A percentile compares a stretch with the other conserved stretches of the same genome.
Conservation (phyloP, 179 eudicot genomes). For the Spergularia azorica region DNA sequence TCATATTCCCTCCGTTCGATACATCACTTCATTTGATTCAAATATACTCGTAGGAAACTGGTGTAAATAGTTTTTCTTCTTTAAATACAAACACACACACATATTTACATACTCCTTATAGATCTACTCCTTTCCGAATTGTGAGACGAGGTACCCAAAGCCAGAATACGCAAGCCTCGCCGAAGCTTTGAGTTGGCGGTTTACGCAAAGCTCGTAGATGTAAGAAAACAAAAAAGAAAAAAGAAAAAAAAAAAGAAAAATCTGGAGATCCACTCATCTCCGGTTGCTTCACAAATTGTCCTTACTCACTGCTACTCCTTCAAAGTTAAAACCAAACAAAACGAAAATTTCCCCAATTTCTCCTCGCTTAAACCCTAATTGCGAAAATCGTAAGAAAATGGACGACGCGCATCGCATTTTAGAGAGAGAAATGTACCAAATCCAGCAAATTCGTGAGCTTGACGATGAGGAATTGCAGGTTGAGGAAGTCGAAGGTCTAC, state of each 20-base stretch:
- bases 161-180: no score
- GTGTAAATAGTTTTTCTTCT: no score
- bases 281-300: neutral
- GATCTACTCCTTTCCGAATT: no score
- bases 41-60: no score
- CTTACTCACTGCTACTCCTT: neutral
- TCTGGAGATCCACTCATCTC: constrained; percentile 6
- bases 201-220: no score
- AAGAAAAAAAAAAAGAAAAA: neutral
- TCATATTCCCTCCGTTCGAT: no score
- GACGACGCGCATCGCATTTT: constrained; percentile 40
- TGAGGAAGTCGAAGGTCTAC: constrained; percentile 73
- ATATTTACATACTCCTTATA: no score
- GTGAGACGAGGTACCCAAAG: no score
- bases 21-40: no score
- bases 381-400: constrained; percentile 28
- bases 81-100: no score
- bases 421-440: constrained; percentile 68
- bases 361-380: neutral
- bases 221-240: no score
- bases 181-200: no score
- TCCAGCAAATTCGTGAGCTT: constrained; percentile 75
- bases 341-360: neutral
- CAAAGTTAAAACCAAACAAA: neutral
- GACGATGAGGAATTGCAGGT: constrained; percentile 76